phyloP scores from a whole-genome alignment of 306 rosid genomes.

The Vigna unguiculata region DNA sequence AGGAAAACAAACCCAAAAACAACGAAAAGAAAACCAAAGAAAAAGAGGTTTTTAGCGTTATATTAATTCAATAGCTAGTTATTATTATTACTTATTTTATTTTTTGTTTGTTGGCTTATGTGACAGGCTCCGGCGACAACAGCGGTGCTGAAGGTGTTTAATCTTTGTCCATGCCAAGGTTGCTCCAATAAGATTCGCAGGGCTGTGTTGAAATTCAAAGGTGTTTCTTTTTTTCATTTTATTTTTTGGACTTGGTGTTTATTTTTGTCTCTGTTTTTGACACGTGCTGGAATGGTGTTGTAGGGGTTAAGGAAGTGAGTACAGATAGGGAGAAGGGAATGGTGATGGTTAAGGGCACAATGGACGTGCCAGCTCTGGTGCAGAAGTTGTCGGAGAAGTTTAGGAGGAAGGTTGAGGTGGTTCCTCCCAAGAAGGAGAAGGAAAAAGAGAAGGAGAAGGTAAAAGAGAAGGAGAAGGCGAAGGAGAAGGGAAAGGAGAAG shows the following conservation, averaged over 20 bases:
- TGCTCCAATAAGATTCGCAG: slow-evolving; percentile 61
- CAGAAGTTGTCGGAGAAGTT: slow-evolving; percentile 55
- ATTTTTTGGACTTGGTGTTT: neutral
- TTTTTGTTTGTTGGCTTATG: neutral
- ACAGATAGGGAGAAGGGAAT: slow-evolving; percentile 66
- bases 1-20: slow-evolving; percentile 47
- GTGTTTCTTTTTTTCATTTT: slow-evolving; percentile 33
- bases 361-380: slow-evolving; percentile 67
- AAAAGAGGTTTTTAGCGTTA: slow-evolving; percentile 41
- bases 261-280: neutral
- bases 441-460: slow-evolving; percentile 51
- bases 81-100: neutral
- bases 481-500: slow-evolving; percentile 44
- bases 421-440: slow-evolving; percentile 61
- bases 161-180: slow-evolving; percentile 67
- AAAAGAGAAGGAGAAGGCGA: slow-evolving; percentile 51
- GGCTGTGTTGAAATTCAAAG: slow-evolving; percentile 56
- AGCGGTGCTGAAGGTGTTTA: slow-evolving; percentile 63
- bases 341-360: slow-evolving; percentile 66
- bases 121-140: slow-evolving; percentile 67
- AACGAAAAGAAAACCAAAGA: slow-evolving; percentile 45
- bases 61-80: too few relatives aligned
- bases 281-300: neutral
- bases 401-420: slow-evolving; percentile 65
- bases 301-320: slow-evolving; percentile 58